phyloP scores from a whole-genome alignment of 2,329 filamentous ascomycete species.

The Ceratocystis lukuohia region DNA sequence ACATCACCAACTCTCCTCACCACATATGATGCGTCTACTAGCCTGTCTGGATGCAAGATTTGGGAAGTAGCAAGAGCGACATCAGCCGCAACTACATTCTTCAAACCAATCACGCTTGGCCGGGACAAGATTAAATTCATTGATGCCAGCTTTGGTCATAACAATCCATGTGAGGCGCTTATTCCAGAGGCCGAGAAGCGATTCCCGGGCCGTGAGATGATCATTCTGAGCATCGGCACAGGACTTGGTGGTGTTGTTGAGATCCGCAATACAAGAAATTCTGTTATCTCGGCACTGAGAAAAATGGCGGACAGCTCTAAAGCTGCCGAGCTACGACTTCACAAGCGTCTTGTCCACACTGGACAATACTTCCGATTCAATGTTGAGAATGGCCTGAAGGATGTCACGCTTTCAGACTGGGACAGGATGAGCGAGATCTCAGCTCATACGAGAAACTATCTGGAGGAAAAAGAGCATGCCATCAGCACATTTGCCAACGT shows the following conservation, averaged over 20 bases:
- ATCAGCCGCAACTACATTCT: constrained; percentile 25
- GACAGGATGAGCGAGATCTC: constrained; percentile 22
- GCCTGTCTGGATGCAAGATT: constrained; percentile 22
- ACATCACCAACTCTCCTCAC: constrained; percentile 23
- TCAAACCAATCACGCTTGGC: constrained; percentile 25
- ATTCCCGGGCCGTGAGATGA: constrained; percentile 21
- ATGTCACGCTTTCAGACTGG: constrained; percentile 24
- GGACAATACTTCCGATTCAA: constrained; percentile 24
- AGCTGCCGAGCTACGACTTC: background rate
- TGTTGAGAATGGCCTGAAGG: constrained; percentile 24
- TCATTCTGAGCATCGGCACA: constrained; percentile 24
- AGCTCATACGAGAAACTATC: constrained; percentile 22
- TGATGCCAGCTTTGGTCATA: constrained; percentile 25
- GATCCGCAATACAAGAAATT: constrained; percentile 17
- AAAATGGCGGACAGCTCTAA: background rate
- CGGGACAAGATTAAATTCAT: constrained; percentile 24
- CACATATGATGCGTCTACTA: constrained; percentile 23
- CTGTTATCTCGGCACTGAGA: background rate
- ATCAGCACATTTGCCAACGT: too few relatives aligned
- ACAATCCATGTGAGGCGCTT: constrained; percentile 26
- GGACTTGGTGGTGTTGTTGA: constrained; percentile 22
- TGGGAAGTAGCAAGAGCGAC: constrained; percentile 26
- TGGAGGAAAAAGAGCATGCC: background rate
- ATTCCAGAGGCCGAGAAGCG: constrained; percentile 23
- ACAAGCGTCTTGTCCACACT: constrained; percentile 20